Evolutionary conservation across 106 monocot genomes (phyloP), one percentile per base, ranked within the genome.

Genomic region (Triglochin maritima): DNA sequence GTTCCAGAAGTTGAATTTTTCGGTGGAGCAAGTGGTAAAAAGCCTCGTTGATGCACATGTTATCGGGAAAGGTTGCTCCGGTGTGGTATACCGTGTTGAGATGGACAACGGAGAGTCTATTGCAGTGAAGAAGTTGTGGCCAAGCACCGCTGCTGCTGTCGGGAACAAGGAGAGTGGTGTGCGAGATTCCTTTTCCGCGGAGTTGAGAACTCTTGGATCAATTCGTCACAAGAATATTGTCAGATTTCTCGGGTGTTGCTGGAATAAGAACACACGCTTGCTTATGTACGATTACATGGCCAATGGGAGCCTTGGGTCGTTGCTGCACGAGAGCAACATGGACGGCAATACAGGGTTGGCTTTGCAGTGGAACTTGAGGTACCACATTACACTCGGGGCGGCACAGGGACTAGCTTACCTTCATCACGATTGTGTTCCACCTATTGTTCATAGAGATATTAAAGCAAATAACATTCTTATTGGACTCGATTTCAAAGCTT

Each of bases 161-260:
- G 57, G 50, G 2, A 52, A 41, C 5, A 75, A 71, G 41, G 78
- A 65, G 3, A 79, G 73, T 17, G 61, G 70, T 14, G 79, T 82
- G n/a, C 66, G 90, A 17, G 90, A 90, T 61, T 90, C 87, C 7
- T 90, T 95, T 79, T 90, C 90, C 3, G 81, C 94, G 0, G 95
- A 96, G 74, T 83, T 96, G 51, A 47, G 76, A 43, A 90, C 90
- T 10, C 72, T 96, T 50, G 95, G 95, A 10, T 79, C 83, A 14
- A 82, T 96, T 57, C 82, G 95, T 52, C 95, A 96, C 81, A 90
- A 90, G 81, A 95, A 95, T 75, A 95, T 95, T 50, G 90, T 95
- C 44, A 71, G 85, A 17, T 90, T 95, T 73, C 76, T 95, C 7
- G 94, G 87, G 0, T 95, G 84, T 66, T 95, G 94, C 83, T 87